Base-by-base conservation (phyloP, 768 basidiomycete genomes). In the Russula ochroleuca region DNA sequence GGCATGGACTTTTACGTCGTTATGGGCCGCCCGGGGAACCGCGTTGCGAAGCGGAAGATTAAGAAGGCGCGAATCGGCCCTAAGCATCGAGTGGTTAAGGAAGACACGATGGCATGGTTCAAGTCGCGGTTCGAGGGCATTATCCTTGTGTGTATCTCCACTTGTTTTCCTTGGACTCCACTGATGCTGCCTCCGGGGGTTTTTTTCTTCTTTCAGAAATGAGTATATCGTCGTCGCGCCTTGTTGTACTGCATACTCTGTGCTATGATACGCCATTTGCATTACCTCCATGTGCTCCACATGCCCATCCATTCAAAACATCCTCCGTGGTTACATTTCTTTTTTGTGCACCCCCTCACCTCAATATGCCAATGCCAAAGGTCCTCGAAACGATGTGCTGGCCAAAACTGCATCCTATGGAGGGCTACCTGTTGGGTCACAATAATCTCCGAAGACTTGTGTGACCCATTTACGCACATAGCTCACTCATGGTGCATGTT, bases 81-180 rank as follows among this genome's bases (percentile, higher is more conserved):
- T 80, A 75, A 79, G 62, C 96, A 99, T 81, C 86, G 87, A 28
- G 59, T 60, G 28, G 52, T 28, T n/a, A 60, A 60, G 50, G 59
- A 60, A 2, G 59, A 60, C 37, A 93, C 93, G 67, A 88, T 93
- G 88, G 79, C 88, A 68, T 98, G 96, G 96, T 98, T 95, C 93
- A 98, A 98, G 86, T 92, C 94, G 80, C 84, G 95, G 72, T 98
- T 96, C 83, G 94, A 98, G 76, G 94, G 94, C 80, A 94, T 96
- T 76, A 94, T 98, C 79, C 78, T 92, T 76, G 91, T 93, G 73
- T 69, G 88, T 80, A 38, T 28, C n/a, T 33, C n/a, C 31, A 17
- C 4, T 60, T 52, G 28, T 28, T 8, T 41, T 5, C 4, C n/a
- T 23, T 43, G 38, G 15, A 13, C 17, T 21, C 21, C 10, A 43